Evolutionary conservation across 2,329 filamentous ascomycete genomes (phyloP), one percentile per base, ranked within the genome.

Genomic region (Tolypocladium guangdongense): DNA sequence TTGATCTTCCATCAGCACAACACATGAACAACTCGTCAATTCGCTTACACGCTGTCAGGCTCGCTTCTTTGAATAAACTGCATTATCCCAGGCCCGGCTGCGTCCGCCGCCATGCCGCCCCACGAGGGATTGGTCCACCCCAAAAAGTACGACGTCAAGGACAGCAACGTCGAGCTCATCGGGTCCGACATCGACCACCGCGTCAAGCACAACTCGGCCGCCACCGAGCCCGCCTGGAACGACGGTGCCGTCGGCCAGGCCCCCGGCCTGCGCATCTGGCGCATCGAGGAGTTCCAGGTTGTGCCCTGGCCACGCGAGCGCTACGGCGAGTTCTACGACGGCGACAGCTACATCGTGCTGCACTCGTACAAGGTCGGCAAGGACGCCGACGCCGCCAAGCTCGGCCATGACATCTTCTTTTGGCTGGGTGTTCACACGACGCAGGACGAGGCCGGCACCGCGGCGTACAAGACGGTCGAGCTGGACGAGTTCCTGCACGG

Each of bases 381-480:
- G 37, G 66, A 71, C n/a, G 68, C n/a, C 2, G 52, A 66, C 4
- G 56, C 60, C 35, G 64, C 76, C 55, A 74, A 71, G 59, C 69
- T 85, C 5, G 71, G 69, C 43, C 83, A 87, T 60, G 82, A 86
- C 50, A 77, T 87, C 61, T 87, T 83, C 73, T 87, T 87, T 70
- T 87, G 83, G 83, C 74, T 87, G 1, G 84, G 84, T 5, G 72
- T 67, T 51, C 78, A 84, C 62, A 87, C 83, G 0, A 77, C 80
- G 2, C 82, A 86, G 68, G 84, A 87, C 58, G 84, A 87, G 68
- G 82, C 83, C 2, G 84, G 83, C 18, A 82, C 79, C 0, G 84
- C 84, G 0, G 83, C 84, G 2, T 85, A 87, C 70, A 87, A 87
- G 71, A 84, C 83, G 0, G 82, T 86, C 27, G 84, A 87, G 66